These are phyloP conservation scores for Rhytidhysteron rufulum DNA, from an alignment of 2,329 filamentous ascomycete species.

Conservation along the genomic window DNA sequence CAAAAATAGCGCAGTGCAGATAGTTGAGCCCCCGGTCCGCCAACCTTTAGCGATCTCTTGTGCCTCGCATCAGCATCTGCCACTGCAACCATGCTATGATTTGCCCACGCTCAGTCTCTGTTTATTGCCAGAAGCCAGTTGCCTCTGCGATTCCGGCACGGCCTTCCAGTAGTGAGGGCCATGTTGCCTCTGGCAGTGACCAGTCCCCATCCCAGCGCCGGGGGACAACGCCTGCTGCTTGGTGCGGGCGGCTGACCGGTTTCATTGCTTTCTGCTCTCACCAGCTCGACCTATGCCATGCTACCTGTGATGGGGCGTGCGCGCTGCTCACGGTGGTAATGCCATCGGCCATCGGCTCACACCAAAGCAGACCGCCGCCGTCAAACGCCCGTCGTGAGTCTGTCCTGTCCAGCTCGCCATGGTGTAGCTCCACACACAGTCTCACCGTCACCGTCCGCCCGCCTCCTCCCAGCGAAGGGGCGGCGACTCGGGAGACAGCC, in stretches of 20 bases:
- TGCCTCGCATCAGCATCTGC: conserved; percentile 9
- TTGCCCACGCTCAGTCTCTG: conserved; percentile 7
- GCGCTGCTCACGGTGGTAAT: not conserved
- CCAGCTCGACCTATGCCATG: no score
- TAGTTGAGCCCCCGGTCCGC: conserved; percentile 16
- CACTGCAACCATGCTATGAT: conserved; percentile 9
- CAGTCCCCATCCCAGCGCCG: no score
- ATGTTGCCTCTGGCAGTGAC: no score
- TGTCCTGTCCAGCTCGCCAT: no score
- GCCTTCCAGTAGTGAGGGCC: not conserved
- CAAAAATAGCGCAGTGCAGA: conserved; percentile 23
- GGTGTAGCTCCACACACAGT: no score
- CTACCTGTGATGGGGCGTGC: not conserved
- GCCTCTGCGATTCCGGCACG: conserved; percentile 7
- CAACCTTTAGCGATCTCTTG: conserved; percentile 19
- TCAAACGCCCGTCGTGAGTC: no score
- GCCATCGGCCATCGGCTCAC: not conserved
- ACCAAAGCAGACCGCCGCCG: not conserved
- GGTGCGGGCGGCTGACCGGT: conserved; percentile 2
- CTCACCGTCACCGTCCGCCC: conserved; percentile 4
- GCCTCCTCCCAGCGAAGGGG: conserved; percentile 4
- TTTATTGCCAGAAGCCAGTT: conserved; percentile 4
- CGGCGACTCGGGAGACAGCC: conserved; percentile 14
- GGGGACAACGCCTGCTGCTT: no score
- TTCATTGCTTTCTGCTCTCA: conserved; percentile 18